Base-by-base conservation (phyloP, 768 basidiomycete genomes). In the Cytidiella melzeri region DNA sequence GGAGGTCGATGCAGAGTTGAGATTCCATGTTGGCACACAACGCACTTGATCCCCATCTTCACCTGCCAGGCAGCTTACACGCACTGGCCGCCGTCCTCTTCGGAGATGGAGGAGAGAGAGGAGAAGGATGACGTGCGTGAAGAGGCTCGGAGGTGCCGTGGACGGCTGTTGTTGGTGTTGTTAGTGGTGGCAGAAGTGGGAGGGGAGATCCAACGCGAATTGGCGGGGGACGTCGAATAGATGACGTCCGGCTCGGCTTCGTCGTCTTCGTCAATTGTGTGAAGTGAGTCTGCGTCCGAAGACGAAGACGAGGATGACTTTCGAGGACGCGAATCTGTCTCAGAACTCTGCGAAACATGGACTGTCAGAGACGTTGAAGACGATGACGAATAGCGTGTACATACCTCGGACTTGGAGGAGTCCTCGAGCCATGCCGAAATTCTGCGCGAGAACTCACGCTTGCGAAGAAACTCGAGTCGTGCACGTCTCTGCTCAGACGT, bases 381-480 rank as follows among this genome's bases (percentile, higher is more conserved):
- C 19, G 19, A 27, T 18, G 28, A 27, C 10, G 19, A 24, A 37
- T 27, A 7, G 28, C 12, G 24, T 7, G 11, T 21, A 51, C 36
- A 19, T n/a, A 40, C 36, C 44, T 24, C 38, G 3, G 34, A 25
- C 15, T 34, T 34, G 9, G 26, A 23, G 3, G 51, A 47, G 37
- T 53, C 52, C 41, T 50, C 40, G 39, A 70, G 60, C 69, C 70
- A 71, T 45, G 69, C 64, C 1, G 69, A 58, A 60, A 69, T 63
- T 23, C 69, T 60, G 15, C 66, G 60, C 1, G 78, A 70, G 53
- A 68, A 72, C 52, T 73, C 74, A 40, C 72, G 67, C 48, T 66
- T 69, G 46, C 73, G 73, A 39, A 76, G 59, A 55, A 80, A 78
- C n/a, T 75, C 75, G 50, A 72, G 65, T 53, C 78, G 76, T 51